Percentiles rank a stretch among this genome's conserved stretches.
Conservation (phyloP, 2,329 filamentous ascomycete genomes). For the Ophiostoma sp. region DNA sequence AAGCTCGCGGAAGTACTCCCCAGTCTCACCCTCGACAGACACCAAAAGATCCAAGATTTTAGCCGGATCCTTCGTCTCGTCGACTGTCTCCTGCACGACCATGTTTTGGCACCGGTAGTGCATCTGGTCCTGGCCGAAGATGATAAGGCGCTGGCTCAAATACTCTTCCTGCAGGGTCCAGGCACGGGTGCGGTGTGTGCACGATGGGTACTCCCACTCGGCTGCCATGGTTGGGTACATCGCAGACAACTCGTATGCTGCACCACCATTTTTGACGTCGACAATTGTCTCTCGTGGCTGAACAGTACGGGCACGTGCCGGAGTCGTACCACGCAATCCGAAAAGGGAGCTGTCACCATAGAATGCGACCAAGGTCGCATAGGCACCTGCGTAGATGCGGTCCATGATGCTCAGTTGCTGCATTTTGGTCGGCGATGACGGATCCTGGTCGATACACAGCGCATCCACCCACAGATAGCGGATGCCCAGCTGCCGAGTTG, state of each 20-base stretch:
- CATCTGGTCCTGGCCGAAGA: conserved; percentile 18
- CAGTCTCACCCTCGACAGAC: background rate
- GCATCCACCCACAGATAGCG: conserved; percentile 30
- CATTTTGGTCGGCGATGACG: background rate
- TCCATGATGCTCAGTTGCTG: conserved; percentile 22
- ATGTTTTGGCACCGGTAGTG: conserved; percentile 16
- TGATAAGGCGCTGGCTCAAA: conserved; percentile 17
- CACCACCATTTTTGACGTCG: background rate
- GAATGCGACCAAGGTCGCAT: conserved; percentile 12
- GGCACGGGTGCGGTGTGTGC: conserved; percentile 19
- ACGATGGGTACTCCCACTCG: conserved; percentile 10
- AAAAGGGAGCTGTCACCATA: conserved; percentile 10
- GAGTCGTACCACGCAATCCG: conserved; percentile 2
- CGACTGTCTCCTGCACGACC: conserved; percentile 17
- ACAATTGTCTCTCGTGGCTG: conserved; percentile 16
- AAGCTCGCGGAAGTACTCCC: background rate
- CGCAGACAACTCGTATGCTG: background rate
- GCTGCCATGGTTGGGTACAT: conserved; percentile 13
- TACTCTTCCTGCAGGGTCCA: conserved; percentile 23
- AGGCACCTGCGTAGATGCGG: conserved; percentile 20
- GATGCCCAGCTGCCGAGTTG: conserved; percentile 17
- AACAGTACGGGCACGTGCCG: background rate
- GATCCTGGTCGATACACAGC: conserved; percentile 29
- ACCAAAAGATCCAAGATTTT: background rate
- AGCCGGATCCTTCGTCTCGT: conserved; percentile 8